Percentiles rank a stretch among this genome's conserved stretches.
phyloP scores from a whole-genome alignment of 1,284 basidiomycete genomes.

The Cryptococcus hybrid region DNA sequence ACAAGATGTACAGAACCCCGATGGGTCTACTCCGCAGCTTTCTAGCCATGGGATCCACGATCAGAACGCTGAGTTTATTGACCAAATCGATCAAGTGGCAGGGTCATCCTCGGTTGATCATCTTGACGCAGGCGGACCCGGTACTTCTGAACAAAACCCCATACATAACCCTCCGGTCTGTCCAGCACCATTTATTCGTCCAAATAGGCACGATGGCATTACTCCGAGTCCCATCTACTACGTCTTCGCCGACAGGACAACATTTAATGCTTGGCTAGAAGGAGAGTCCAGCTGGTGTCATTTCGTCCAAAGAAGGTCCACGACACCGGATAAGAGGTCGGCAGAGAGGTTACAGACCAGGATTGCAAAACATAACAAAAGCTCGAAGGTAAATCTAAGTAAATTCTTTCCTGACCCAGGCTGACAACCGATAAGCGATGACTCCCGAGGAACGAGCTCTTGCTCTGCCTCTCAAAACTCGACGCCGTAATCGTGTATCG shows the following conservation, averaged over 20 bases:
- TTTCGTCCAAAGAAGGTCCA: slow-evolving; percentile 46
- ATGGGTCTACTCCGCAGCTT: background rate
- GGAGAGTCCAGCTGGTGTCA: slow-evolving; percentile 47
- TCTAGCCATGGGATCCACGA: background rate
- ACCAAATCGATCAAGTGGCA: background rate
- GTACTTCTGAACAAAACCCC: slow-evolving; percentile 9
- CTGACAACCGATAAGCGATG: slow-evolving; percentile 18
- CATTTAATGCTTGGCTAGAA: slow-evolving; percentile 42
- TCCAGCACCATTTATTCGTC: slow-evolving; percentile 32
- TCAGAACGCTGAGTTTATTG: background rate
- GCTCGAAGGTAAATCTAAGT: slow-evolving; percentile 26
- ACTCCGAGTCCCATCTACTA: slow-evolving; percentile 37
- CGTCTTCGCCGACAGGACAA: slow-evolving; percentile 22
- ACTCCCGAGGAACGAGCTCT: slow-evolving; percentile 33
- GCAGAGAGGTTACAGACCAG: slow-evolving; percentile 44
- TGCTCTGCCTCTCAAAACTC: slow-evolving; percentile 38
- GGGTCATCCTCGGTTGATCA: background rate
- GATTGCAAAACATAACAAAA: slow-evolving; percentile 29
- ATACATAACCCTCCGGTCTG: slow-evolving; percentile 16
- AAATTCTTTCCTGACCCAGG: background rate
- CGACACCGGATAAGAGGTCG: slow-evolving; percentile 44
- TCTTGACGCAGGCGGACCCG: background rate
- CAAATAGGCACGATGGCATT: slow-evolving; percentile 25
- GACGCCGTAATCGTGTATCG: slow-evolving; percentile 35
- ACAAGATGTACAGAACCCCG: background rate